phyloP scores from a whole-genome alignment of 1,284 basidiomycete species.

The Uromyces viciae-fabae region DNA sequence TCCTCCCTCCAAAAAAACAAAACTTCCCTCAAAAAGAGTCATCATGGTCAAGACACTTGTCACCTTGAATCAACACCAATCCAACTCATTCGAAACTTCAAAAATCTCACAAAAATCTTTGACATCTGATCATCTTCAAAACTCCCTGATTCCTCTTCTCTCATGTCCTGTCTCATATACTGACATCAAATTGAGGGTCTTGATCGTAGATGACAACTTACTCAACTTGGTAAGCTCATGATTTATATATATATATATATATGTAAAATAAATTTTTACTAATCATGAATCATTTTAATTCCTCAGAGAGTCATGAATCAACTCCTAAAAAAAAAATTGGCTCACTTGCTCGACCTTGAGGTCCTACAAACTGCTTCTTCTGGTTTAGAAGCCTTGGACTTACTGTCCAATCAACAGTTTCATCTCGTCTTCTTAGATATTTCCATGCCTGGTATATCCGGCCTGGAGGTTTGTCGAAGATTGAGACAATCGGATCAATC shows the following conservation, averaged over 20 bases:
- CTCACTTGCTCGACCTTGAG: conserved; percentile 15
- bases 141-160: too few species aligned
- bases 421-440: conserved; percentile 38
- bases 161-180: too few species aligned
- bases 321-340: conserved; percentile 17
- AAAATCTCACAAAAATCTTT: too few species aligned
- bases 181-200: conserved; percentile 1
- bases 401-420: conserved; percentile 5
- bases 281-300: background rate
- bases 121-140: too few species aligned
- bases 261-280: too few species aligned
- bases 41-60: too few species aligned
- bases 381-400: conserved; percentile 13
- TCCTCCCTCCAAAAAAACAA: too few species aligned
- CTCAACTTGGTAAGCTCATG: conserved; percentile 28
- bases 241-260: background rate
- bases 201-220: conserved; percentile 33
- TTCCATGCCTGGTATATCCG: conserved; percentile 27
- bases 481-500: background rate
- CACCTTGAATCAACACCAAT: too few species aligned
- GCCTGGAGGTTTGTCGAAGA: conserved; percentile 21
- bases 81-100: too few species aligned
- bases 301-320: conserved; percentile 30
- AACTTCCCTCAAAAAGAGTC: too few species aligned
- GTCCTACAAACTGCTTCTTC: background rate